Evolutionary conservation across 106 monocot species (phyloP), one percentile per base, ranked within the genome.

Genomic region (Alisma plantagoaquatica): DNA sequence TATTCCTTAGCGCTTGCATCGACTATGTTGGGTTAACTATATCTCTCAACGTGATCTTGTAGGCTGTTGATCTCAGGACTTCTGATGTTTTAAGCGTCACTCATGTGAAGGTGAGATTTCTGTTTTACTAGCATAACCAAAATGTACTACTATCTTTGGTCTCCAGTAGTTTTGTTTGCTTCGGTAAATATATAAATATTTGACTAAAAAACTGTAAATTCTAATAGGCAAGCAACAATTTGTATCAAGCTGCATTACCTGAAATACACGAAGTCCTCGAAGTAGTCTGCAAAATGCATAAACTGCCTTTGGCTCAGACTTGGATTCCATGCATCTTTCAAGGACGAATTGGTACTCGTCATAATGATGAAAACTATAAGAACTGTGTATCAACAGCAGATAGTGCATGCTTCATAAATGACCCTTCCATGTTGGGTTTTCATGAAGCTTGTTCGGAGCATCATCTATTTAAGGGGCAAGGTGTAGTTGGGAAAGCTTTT

Each of bases 381-480:
- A 38, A 35, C 2, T 56, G 56, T 20, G 11, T 41, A 14, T 56
- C 56, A 15, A 56, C 56, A 14, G 31, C 24, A 21, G 56, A 56
- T 10, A 17, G 11, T 23, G 14, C 33, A 19, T 56, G 32, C 25
- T 22, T 14, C 10, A 23, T 56, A 2, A 35, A 32, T 11, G 33
- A 56, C 23, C 56, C 32, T 12, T 9, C 14, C 18, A 27, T 56
- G 17, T 31, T 24, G 5, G 33, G 35, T 32, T 56, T 56, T 20
- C 56, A 56, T 19, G 35, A 56, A 24, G 56, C 56, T 11, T 56
- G 56, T 31, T 56, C 56, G 4, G 56, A 56, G 35, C 56, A 56
- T 38, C 32, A 56, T 23, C 21, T 56, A 21, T 31, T 56, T 23
- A 56, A 21, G 24, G 56, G 56, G 3, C 56, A 56, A 32, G 56